These are phyloP conservation scores for Dipodascus geniculatus DNA, from an alignment of 805 yeast genomes.

Conservation along the genomic window DNA sequence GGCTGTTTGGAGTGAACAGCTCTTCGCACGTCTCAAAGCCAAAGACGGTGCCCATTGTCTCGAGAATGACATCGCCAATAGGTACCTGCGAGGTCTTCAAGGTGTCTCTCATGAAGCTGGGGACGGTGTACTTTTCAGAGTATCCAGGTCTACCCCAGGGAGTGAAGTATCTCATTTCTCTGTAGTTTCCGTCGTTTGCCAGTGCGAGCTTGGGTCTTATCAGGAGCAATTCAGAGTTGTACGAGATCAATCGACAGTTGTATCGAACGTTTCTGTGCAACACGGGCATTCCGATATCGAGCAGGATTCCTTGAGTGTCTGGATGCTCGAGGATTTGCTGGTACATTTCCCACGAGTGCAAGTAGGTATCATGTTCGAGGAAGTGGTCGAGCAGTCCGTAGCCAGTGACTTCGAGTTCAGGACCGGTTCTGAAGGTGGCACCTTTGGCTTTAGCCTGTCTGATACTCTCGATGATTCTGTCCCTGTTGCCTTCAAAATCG, in stretches of 20 bases:
- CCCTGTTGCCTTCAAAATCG: conserved; percentile 94
- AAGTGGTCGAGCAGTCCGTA: conserved; percentile 72
- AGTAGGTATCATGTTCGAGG: conserved; percentile 73
- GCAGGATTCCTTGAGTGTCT: conserved; percentile 62
- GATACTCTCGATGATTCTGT: conserved; percentile 77
- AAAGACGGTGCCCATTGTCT: conserved; percentile 73
- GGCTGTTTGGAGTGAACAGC: conserved; percentile 90
- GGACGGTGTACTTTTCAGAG: conserved; percentile 64
- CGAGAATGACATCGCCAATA: conserved; percentile 85
- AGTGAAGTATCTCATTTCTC: conserved; percentile 94
- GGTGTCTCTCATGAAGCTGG: conserved; percentile 50
- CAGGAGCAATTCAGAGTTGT: conserved; percentile 64
- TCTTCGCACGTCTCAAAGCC: conserved; percentile 99
- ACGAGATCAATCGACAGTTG: conserved; percentile 80
- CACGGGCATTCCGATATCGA: conserved; percentile 94
- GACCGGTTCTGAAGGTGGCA: conserved; percentile 86
- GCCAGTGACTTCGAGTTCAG: conserved; percentile 90
- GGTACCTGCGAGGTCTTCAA: conserved; percentile 59
- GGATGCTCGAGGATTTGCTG: conserved; percentile 56
- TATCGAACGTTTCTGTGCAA: conserved; percentile 78
- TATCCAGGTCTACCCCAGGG: conserved; percentile 81
- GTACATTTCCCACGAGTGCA: conserved; percentile 93
- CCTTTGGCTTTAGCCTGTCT: conserved; percentile 59
- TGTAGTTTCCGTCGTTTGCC: conserved; percentile 95
- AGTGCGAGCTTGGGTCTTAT: conserved; percentile 89